Base-by-base conservation (phyloP, 176 grass and related monocot species). In the Pontederia paniculata region DNA sequence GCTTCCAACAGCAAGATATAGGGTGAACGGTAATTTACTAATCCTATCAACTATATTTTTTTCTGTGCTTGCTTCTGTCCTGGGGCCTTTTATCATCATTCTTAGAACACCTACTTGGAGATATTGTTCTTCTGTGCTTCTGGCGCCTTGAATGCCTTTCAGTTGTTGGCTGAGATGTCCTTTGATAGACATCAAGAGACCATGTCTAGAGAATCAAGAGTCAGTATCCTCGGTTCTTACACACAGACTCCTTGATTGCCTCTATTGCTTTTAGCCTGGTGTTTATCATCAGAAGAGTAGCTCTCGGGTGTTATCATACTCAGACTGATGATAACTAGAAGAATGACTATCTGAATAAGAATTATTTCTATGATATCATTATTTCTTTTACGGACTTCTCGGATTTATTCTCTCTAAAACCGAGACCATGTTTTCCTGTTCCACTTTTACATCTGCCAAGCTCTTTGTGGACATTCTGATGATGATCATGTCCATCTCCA, bases 181-280 rank as follows among this genome's bases (percentile, higher is more conserved):
- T 65, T 78, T 57, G 44, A 68, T 76, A 21, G 79, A 88, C 60
- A 46, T 73, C 51, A 71, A 66, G 72, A 21, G 79, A 68, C 64
- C 70, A 37, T 17, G 61, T 74, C 52, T 65, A 46, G 60, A 69
- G 61, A 70, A 74, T 80, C 77, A 87, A 71, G 77, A 89, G 70
- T 82, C 71, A 65, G 50, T 60, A 43, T 87, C 68, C 53, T 55
- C 28, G 2, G 37, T 81, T 46, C 50, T 76, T 58, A 12, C 65
- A 23, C 8, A n/a, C 8, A 17, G 70, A 86, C 68, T 65, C 68
- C 60, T 84, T 70, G 65, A 82, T 64, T 60, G 49, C 20, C 65
- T 41, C 8, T 71, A 66, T 44, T 86, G 60, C 55, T 86, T 43
- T 83, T 73, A 58, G 59, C 50, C 23, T 45, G 63, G 60, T 67